Conservation (phyloP, 768 basidiomycete genomes). For the Macrolepiota dolichaula region DNA sequence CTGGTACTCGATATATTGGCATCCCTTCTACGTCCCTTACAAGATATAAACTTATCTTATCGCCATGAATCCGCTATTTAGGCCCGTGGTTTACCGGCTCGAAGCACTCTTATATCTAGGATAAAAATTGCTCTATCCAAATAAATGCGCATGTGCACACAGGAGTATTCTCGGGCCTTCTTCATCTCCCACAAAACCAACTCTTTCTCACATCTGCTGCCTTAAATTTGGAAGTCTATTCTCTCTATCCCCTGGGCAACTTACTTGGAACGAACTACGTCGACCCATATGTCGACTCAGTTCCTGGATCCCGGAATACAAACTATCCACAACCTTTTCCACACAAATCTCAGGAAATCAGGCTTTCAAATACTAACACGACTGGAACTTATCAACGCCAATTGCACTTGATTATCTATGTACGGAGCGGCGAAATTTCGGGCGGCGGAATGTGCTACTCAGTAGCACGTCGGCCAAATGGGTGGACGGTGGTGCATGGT, state of each 20-base stretch:
- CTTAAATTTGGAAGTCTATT: background rate
- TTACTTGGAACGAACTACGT: background rate
- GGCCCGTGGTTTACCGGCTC: background rate
- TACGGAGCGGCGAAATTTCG: conserved; percentile 9
- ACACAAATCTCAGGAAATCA: no score
- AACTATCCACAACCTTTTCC: background rate
- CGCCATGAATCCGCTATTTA: background rate
- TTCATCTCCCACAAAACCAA: background rate
- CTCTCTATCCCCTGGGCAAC: background rate
- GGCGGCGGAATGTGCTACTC: background rate
- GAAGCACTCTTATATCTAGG: background rate
- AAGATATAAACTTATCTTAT: background rate
- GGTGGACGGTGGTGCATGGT: conserved; percentile 5
- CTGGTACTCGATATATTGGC: background rate
- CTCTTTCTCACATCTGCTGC: background rate
- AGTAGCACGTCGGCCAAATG: background rate
- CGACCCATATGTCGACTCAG: conserved; percentile 3
- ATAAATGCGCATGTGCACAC: background rate
- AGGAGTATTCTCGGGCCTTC: conserved; percentile 12
- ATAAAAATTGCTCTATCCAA: background rate
- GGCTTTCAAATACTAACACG: no score
- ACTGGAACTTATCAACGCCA: background rate
- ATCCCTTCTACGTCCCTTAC: background rate
- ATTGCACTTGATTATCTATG: background rate
- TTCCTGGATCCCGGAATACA: background rate